Conservation (phyloP, 257 asterid genomes). For the Coffea canephora region DNA sequence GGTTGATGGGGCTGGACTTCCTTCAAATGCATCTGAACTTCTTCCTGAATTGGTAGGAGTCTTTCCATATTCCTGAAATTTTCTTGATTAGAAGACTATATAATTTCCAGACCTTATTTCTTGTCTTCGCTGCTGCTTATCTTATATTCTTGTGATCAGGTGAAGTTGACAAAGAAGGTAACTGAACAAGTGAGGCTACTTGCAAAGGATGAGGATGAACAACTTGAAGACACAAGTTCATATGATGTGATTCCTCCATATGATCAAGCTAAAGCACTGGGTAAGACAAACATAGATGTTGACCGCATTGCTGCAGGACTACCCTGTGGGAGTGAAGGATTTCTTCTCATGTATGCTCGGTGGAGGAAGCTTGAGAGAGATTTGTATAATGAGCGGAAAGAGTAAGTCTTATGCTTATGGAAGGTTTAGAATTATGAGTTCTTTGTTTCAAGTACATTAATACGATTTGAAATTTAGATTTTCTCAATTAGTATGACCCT, state of each 20-base stretch:
- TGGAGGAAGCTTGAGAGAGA: conserved; percentile 97
- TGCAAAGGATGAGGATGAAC: conserved; percentile 91
- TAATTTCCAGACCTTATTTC: background rate
- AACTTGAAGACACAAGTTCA: conserved; percentile 69
- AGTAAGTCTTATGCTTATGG: conserved; percentile 39
- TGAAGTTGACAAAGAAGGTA: conserved; percentile 77
- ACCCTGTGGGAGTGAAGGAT: conserved; percentile 99
- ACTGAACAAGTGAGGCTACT: conserved; percentile 84
- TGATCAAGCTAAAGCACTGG: conserved; percentile 99
- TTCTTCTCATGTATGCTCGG: conserved; percentile 97
- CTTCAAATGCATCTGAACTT: conserved; percentile 70
- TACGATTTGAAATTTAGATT: background rate
- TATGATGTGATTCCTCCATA: conserved; percentile 79
- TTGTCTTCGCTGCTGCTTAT: background rate
- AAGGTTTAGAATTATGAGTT: background rate
- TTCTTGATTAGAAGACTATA: background rate
- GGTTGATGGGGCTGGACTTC: conserved; percentile 93
- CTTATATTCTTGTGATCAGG: conserved; percentile 38
- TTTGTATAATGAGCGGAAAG: conserved; percentile 87
- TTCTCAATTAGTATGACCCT: conserved; percentile 9
- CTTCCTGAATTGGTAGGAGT: conserved; percentile 66
- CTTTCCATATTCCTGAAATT: background rate
- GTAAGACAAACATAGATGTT: conserved; percentile 91
- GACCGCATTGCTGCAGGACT: conserved; percentile 97
- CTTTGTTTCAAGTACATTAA: background rate